Evolutionary conservation across 208 protist genomes (phyloP).

Genomic region (Crithidia mellificae): DNA sequence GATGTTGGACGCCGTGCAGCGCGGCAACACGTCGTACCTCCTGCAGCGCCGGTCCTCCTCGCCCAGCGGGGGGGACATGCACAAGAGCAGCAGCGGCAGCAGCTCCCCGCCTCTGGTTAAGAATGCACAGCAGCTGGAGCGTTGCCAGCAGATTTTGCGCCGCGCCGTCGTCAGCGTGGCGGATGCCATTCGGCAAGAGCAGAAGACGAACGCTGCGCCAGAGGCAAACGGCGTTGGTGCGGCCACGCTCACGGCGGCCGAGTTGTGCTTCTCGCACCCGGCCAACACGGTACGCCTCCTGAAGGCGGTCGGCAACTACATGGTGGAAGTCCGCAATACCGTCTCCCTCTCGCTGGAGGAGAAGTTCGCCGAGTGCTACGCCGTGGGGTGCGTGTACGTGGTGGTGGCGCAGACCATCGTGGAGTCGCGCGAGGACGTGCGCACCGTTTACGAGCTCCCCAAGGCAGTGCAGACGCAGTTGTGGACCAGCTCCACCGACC

Average conservation of each 20-base stretch:
- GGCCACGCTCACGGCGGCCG: conserved; percentile 45
- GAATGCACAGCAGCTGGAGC: conserved; percentile 46
- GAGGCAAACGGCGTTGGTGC: not conserved
- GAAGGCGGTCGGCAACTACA: conserved; percentile 35
- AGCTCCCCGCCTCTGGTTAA: conserved; percentile 20
- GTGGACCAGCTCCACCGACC: conserved; percentile 61
- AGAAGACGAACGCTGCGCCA: not conserved
- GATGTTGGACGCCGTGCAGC: conserved; percentile 16
- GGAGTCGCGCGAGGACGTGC: conserved; percentile 66
- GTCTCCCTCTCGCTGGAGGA: conserved; percentile 47
- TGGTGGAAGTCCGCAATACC: conserved; percentile 43
- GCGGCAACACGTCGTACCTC: conserved; percentile 5
- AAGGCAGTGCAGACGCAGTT: conserved; percentile 26
- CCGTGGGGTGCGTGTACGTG: conserved; percentile 60
- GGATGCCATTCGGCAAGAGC: conserved; percentile 35
- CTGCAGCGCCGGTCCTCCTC: conserved; percentile 22
- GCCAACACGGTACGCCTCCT: conserved; percentile 45
- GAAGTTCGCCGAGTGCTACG: conserved; percentile 63
- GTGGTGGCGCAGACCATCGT: conserved; percentile 60
- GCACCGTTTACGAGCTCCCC: conserved; percentile 38
- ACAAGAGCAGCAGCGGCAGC: not conserved
- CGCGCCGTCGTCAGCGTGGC: conserved; percentile 56
- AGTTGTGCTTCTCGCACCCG: conserved; percentile 70
- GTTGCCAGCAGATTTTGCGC: conserved; percentile 65
- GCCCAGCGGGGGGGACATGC: conserved; percentile 10